Conservation (phyloP, 768 basidiomycete species). For the Fomitopsis serialis region DNA sequence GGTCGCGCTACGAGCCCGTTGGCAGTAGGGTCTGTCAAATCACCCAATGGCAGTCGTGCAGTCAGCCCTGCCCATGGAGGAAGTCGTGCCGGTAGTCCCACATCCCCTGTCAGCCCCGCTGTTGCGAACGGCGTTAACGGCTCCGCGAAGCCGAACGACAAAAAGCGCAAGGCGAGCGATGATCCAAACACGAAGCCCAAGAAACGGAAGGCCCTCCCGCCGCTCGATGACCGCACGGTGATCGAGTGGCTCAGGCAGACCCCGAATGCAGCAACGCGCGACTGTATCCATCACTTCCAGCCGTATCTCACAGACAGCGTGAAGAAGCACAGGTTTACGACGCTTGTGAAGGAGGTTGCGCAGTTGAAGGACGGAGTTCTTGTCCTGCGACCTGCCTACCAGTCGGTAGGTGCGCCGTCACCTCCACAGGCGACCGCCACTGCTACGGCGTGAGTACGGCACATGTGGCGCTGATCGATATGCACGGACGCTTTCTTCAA, state of each 20-base stretch:
- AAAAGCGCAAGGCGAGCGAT: slow-evolving; percentile 58
- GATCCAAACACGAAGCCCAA: slow-evolving; percentile 41
- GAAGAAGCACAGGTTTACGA: slow-evolving; percentile 73
- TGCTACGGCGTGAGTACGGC: neutral
- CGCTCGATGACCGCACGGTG: slow-evolving; percentile 56
- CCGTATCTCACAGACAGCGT: slow-evolving; percentile 64
- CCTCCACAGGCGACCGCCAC: neutral
- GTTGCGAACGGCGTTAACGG: slow-evolving; percentile 19
- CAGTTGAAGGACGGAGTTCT: slow-evolving; percentile 63
- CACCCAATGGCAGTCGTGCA: slow-evolving; percentile 38
- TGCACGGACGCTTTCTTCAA: no score
- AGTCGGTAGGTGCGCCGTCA: slow-evolving; percentile 1
- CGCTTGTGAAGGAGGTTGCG: slow-evolving; percentile 75
- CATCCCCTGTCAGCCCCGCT: slow-evolving; percentile 13
- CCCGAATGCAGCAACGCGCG: slow-evolving; percentile 66
- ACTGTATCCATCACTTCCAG: slow-evolving; percentile 78
- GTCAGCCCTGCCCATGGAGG: slow-evolving; percentile 38
- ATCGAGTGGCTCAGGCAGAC: slow-evolving; percentile 72
- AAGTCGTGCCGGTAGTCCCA: slow-evolving; percentile 32
- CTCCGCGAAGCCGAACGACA: slow-evolving; percentile 18
- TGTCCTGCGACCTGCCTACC: slow-evolving; percentile 37
- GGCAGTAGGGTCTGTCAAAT: slow-evolving; percentile 25
- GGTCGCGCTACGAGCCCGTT: slow-evolving; percentile 62
- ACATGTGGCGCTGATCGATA: no score
- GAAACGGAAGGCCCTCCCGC: slow-evolving; percentile 43